Evolutionary conservation across 495 filamentous ascomycete species (phyloP), one percentile per base, ranked within the genome.

Genomic region (Penicillium coprophilum): DNA sequence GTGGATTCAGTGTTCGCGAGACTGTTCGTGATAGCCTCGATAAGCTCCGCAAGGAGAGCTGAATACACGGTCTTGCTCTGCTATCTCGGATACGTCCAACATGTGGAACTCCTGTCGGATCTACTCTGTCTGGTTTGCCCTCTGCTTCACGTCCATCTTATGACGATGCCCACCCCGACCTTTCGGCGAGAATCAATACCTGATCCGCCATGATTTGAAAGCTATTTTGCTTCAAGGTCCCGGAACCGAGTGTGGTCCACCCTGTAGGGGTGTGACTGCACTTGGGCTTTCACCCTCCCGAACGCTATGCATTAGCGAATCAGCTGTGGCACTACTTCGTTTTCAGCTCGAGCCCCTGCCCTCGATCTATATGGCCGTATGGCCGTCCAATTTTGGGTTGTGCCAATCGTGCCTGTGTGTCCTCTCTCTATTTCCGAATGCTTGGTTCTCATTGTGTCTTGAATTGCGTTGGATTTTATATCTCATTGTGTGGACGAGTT

Each of bases 1-100:
- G 73, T 6, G 77, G 77, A 8, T 77, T 79, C 63, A 79, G 77
- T 61, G 63, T 79, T 17, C 71, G 75, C 1, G 75, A 77, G 10
- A 77, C 77, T 0, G 69, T 79, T 30, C 70, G 78, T 39, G 70
- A 77, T 70, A 53, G 71, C 58, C 59, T 80, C 45, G 67, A 82
- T 69, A 61, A 87, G 71, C 46, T 82, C 65, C 70, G 82, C 56
- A 66, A 69, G 49, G 67, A 63, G 45, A 57, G 62, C 57, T 70
- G 63, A 70, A 61, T 51, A 19, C 23, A 11, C 23, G 39, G 2
- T 38, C 13, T 1, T 38, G 6, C 34, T 27, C 20, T 11, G 20
- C 20, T 2, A 31, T 17, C 11, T 40, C 21, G 28, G 24, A 46
- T 27, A 24, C 31, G 0, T 30, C 21, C 36, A 23, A 23, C 10